Percentiles rank a stretch among this genome's conserved stretches.
phyloP scores from a whole-genome alignment of 2,329 filamentous ascomycete species.

The Aspergillus glaucus region DNA sequence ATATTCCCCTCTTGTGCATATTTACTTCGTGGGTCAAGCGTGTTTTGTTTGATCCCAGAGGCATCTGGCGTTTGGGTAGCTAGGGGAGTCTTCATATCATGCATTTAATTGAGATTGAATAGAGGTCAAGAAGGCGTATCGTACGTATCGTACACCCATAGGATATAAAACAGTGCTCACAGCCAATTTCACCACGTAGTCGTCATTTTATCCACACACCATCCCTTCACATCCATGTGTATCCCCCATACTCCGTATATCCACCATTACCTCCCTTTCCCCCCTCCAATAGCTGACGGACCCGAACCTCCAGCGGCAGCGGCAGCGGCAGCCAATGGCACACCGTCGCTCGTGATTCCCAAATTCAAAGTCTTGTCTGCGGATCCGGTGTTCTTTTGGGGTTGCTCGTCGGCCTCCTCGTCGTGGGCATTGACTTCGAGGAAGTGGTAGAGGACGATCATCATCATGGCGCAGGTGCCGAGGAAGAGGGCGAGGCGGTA shows the following conservation, averaged over 20 bases:
- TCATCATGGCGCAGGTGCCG: constrained; percentile 78
- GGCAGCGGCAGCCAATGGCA: constrained; percentile 1
- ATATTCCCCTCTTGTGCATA: neutral
- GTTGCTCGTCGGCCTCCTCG: constrained; percentile 20
- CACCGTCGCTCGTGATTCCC: neutral
- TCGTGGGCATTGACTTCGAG: constrained; percentile 84
- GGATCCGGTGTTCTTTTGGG: constrained; percentile 7
- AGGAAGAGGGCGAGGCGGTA: constrained; percentile 91
- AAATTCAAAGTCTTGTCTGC: neutral
- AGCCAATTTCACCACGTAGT: neutral
- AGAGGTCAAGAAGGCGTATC: no score
- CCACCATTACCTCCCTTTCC: constrained; percentile 9
- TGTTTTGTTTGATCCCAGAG: no score
- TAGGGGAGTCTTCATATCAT: no score
- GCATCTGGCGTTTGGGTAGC: no score
- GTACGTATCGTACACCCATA: no score
- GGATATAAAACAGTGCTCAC: no score
- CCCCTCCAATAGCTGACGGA: constrained; percentile 8
- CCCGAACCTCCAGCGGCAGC: constrained; percentile 11
- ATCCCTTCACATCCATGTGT: neutral
- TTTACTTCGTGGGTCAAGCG: no score
- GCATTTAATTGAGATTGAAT: no score
- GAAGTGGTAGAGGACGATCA: constrained; percentile 94
- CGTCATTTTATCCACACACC: neutral
- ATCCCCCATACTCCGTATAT: neutral